Conservation (phyloP, 2,329 filamentous ascomycete species). For the Corinectria fuckeliana region DNA sequence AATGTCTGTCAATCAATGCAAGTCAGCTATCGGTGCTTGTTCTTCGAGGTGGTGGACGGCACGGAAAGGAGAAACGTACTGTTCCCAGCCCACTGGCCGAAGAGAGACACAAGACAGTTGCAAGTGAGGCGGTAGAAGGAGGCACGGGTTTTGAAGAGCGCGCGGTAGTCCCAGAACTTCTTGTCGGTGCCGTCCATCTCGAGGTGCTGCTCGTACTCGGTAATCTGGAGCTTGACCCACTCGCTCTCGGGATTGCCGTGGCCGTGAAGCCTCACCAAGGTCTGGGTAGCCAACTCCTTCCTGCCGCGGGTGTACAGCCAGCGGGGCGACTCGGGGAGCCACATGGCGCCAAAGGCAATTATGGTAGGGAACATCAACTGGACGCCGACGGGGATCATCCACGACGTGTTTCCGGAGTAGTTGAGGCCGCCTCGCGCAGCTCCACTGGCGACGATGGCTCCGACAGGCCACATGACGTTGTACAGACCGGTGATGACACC, state of each 20-base stretch:
- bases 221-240: conserved; percentile 46
- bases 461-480: conserved; percentile 54
- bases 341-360: conserved; percentile 41
- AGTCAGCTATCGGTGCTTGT: conserved; percentile 1
- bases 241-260: conserved; percentile 46
- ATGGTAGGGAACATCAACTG: conserved; percentile 49
- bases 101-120: conserved; percentile 51
- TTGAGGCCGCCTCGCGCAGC: conserved; percentile 50
- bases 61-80: conserved; percentile 22
- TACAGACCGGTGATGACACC: conserved; percentile 62
- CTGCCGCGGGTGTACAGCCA: conserved; percentile 49
- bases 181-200: conserved; percentile 55
- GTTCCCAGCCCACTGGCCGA: conserved; percentile 56
- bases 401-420: conserved; percentile 43
- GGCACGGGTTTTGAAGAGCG: conserved; percentile 48
- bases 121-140: conserved; percentile 53
- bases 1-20: conserved; percentile 26
- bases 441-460: conserved; percentile 55
- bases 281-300: conserved; percentile 34
- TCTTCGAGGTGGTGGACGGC: too few relatives aligned
- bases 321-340: conserved; percentile 47
- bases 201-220: conserved; percentile 53
- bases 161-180: conserved; percentile 56
- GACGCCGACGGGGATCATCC: conserved; percentile 49
- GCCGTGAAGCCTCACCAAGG: conserved; percentile 50